Evolutionary conservation across 2,329 filamentous ascomycete genomes (phyloP).

Genomic region (Cytospora chrysosperma): DNA sequence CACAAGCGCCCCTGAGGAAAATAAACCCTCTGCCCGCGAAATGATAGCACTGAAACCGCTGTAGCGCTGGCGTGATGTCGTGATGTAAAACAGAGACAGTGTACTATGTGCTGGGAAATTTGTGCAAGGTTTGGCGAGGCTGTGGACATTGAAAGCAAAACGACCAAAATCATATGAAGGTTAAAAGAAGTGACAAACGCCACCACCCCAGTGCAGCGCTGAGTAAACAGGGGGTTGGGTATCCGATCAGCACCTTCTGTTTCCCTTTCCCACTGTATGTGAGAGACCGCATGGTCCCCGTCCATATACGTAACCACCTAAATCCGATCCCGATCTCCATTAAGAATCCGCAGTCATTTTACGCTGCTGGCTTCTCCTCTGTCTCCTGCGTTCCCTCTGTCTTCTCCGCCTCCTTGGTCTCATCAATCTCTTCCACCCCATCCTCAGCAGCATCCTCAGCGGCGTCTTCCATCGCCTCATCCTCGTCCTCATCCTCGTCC

Average conservation of each 20-base stretch:
- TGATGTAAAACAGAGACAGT: constrained; percentile 10
- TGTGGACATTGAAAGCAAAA: constrained; percentile 17
- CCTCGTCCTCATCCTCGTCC: constrained; percentile 8
- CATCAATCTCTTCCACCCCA: background rate
- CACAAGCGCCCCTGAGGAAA: constrained; percentile 10
- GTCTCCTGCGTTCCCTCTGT: constrained; percentile 4
- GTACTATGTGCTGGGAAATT: constrained; percentile 5
- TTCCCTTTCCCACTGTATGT: background rate
- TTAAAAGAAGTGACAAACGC: background rate
- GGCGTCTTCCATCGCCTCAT: constrained; percentile 1
- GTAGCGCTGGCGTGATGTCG: constrained; percentile 14
- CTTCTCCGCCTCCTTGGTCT: constrained; percentile 2
- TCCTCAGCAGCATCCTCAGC: constrained; percentile 7
- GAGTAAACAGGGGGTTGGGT: constrained; percentile 5
- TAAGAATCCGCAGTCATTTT: background rate
- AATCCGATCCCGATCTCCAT: background rate
- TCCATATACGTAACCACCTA: background rate
- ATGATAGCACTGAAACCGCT: constrained; percentile 10
- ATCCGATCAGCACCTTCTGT: constrained; percentile 5
- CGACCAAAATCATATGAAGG: background rate
- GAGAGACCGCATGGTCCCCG: background rate
- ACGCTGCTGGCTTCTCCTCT: constrained; percentile 12
- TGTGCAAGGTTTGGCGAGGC: constrained; percentile 9
- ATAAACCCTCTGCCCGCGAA: background rate
- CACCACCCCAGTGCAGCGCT: constrained; percentile 1